Conservation (phyloP, 2,329 filamentous ascomycete species). For the Cladophialophora chaetospira region DNA sequence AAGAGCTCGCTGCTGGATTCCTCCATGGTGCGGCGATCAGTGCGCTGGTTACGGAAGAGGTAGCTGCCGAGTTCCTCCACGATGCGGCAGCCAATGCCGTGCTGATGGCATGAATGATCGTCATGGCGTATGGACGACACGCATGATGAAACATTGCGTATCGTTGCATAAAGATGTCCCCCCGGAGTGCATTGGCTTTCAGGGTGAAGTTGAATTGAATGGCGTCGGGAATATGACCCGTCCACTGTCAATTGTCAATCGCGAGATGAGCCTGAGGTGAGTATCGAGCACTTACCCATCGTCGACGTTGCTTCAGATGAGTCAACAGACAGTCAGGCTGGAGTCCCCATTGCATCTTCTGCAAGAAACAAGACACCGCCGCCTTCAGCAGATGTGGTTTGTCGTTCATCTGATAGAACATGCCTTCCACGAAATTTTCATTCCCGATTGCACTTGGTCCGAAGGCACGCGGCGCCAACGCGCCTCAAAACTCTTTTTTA, state of each 20-base stretch:
- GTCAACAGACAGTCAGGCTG: slow-evolving; percentile 40
- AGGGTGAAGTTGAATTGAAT: slow-evolving; percentile 19
- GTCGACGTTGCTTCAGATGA: slow-evolving; percentile 42
- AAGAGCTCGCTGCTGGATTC: no score
- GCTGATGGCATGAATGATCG: slow-evolving; percentile 17
- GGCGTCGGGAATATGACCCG: slow-evolving; percentile 24
- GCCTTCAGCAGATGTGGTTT: no score
- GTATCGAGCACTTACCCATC: slow-evolving; percentile 48
- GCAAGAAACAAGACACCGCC: slow-evolving; percentile 33
- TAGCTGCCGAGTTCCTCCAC: slow-evolving; percentile 5
- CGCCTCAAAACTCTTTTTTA: no score
- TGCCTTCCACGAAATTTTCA: slow-evolving; percentile 37
- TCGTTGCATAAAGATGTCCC: slow-evolving; percentile 19
- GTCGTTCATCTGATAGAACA: slow-evolving; percentile 34
- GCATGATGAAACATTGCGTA: slow-evolving; percentile 28
- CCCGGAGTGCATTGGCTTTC: slow-evolving; percentile 6
- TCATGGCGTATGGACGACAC: slow-evolving; percentile 26
- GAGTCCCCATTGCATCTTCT: slow-evolving; percentile 33
- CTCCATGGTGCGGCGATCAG: slow-evolving; percentile 2
- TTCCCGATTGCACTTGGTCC: no score
- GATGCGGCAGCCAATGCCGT: slow-evolving; percentile 11
- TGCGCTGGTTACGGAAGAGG: slow-evolving; percentile 21
- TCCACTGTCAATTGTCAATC: slow-evolving; percentile 26
- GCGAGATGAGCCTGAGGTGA: slow-evolving; percentile 36
- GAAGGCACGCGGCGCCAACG: no score